phyloP scores from a whole-genome alignment of 129 eudicot genomes.

The Rutidosis leptorrhynchoides region DNA sequence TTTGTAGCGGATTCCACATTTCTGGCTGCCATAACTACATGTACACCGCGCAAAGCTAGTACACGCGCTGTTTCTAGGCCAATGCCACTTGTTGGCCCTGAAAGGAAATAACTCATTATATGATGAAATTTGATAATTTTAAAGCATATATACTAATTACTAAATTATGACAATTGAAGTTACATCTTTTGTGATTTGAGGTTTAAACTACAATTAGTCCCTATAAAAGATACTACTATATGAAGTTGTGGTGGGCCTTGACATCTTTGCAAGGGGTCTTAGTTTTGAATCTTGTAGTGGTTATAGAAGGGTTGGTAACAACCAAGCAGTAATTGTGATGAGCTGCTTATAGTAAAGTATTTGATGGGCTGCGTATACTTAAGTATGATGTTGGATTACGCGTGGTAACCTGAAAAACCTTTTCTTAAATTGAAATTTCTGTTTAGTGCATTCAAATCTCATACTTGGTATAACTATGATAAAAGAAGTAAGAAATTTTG shows the following conservation, averaged over 20 bases:
- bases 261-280: no score
- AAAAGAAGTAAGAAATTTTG: no score
- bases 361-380: no score
- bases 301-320: no score
- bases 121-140: background rate
- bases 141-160: no score
- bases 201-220: background rate
- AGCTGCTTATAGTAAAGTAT: no score
- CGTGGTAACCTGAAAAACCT: no score
- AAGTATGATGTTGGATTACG: no score
- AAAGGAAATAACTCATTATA: background rate
- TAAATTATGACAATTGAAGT: background rate
- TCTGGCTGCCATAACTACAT: constrained; percentile 93
- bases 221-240: background rate
- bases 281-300: no score
- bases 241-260: no score
- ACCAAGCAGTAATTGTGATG: no score
- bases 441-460: no score
- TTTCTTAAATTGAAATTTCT: background rate
- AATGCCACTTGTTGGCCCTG: constrained; percentile 97
- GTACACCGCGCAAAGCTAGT: constrained; percentile 78
- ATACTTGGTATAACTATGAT: background rate
- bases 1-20: constrained; percentile 54
- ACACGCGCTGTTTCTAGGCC: constrained; percentile 80
- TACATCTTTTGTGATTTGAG: background rate